phyloP scores from a whole-genome alignment of 1,284 basidiomycete species.

The Trametes hirsuta region DNA sequence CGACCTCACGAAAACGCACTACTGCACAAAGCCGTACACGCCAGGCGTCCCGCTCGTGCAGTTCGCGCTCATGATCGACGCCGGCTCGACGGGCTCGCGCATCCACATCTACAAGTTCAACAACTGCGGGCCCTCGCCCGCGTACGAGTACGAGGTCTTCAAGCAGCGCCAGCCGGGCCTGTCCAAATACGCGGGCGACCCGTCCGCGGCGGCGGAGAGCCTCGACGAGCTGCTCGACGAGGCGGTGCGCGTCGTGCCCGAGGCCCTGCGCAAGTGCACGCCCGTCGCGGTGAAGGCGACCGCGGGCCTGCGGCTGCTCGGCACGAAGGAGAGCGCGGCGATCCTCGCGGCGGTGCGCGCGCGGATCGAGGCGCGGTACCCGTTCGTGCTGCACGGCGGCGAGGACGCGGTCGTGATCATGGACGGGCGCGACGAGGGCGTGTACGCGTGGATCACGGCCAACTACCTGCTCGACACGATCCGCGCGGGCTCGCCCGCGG shows the following conservation, averaged over 20 bases:
- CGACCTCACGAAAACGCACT: constrained; percentile 62
- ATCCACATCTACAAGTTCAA: constrained; percentile 99
- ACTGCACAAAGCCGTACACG: constrained; percentile 65
- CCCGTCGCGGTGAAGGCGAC: constrained; percentile 96
- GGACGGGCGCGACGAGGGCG: constrained; percentile 97
- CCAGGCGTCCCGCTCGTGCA: constrained; percentile 68
- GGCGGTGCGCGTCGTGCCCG: constrained; percentile 80
- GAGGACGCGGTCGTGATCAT: constrained; percentile 81
- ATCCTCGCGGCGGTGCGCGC: constrained; percentile 81
- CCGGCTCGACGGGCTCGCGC: constrained; percentile 95
- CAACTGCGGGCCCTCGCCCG: constrained; percentile 80
- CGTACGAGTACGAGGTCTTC: constrained; percentile 95
- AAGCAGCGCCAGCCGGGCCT: constrained; percentile 84
- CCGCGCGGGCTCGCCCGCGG: constrained; percentile 52
- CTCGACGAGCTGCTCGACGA: constrained; percentile 84
- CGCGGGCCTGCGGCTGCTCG: constrained; percentile 86
- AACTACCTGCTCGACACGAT: constrained; percentile 89
- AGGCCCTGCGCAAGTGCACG: constrained; percentile 71
- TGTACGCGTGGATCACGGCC: constrained; percentile 98
- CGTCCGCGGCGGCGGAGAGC: constrained; percentile 75
- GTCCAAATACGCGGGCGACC: constrained; percentile 64
- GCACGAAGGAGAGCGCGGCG: constrained; percentile 63
- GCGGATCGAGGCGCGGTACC: constrained; percentile 68
- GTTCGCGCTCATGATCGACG: constrained; percentile 97
- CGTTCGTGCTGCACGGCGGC: constrained; percentile 67